Evolutionary conservation across 2,329 filamentous ascomycete genomes (phyloP).

Genomic region (Aspergillus proliferans): DNA sequence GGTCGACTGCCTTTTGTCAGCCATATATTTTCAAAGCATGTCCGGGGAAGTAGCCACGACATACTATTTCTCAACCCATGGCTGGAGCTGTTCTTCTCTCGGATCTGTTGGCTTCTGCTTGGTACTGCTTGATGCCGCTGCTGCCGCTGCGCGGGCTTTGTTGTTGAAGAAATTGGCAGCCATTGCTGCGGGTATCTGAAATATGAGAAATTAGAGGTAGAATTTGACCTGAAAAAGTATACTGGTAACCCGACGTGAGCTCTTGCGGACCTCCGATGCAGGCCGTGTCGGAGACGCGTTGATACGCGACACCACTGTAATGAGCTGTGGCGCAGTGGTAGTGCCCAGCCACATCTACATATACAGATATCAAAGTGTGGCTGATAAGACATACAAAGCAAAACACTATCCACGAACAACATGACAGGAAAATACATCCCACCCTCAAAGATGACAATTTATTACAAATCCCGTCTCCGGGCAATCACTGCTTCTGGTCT

Average conservation of each 20-base stretch:
- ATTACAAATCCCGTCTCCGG: too few species aligned
- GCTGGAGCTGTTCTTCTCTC: conserved; percentile 59
- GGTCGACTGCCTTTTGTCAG: conserved; percentile 60
- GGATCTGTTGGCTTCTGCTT: conserved; percentile 60
- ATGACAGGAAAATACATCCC: too few species aligned
- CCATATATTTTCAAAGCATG: background rate
- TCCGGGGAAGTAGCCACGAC: conserved; percentile 1
- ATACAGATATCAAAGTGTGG: too few species aligned
- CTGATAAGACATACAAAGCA: too few species aligned
- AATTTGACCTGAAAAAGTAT: background rate
- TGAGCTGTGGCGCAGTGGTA: conserved; percentile 1
- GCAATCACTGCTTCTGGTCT: background rate
- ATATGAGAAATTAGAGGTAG: background rate
- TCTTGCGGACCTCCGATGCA: background rate
- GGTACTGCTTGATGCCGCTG: conserved; percentile 65
- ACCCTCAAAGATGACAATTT: too few species aligned
- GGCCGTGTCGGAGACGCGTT: conserved; percentile 1
- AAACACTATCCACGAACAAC: too few species aligned
- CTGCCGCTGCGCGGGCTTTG: conserved; percentile 69
- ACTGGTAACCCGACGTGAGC: background rate
- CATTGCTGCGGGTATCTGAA: conserved; percentile 17
- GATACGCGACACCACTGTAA: conserved; percentile 1
- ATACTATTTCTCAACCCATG: conserved; percentile 99
- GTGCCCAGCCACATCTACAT: too few species aligned
- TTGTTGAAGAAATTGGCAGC: conserved; percentile 93